Evolutionary conservation across 2,329 filamentous ascomycete species (phyloP), one percentile per base, ranked within the genome.

Genomic region (Aspergillus ruber): DNA sequence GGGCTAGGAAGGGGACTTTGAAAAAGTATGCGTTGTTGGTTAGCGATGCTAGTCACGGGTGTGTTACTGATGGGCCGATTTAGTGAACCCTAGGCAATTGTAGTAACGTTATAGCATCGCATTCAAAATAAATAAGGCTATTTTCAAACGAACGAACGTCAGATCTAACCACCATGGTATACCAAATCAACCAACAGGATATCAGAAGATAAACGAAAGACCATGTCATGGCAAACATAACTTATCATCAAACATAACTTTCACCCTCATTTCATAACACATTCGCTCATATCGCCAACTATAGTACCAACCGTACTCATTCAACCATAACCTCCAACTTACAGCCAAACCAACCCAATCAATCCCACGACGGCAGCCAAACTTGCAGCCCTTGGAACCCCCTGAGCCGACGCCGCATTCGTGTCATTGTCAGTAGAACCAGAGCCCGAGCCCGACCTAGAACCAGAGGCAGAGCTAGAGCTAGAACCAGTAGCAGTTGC

Each of bases 331-430:
- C 12, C 9, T 1, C 3, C 25, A 12, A 36, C 17, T 13, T 52
- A 63, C 47, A 62, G 47, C 58, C 52, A 62, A 44, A 53, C 60
- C 46, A 64, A 43, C 20, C 55, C 49, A 17, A 57, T 53, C 44
- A 63, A 47, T 4, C 61, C 60, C 15, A 55, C 44, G 7, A 60
- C 38, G 33, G 53, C 60, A 7, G 53, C 57, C 46, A 59, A 36
- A n/a, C 47, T 51, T 15, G 50, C 52, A 44, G 51, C 46, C 18
- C 52, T 49, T 13, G 56, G 54, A 5, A 45, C 50, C 2, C 44
- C 39, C 9, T 52, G 35, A 3, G 44, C 53, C 15, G 50, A 54
- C 4, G 52, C 55, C 41, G 33, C 27, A 40, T 55, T 36, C 43
- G 7, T n/a, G 36, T 43, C 42, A 18, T 32, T 45, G 6, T 48